Percentiles rank a stretch among this genome's conserved stretches.
phyloP scores from a whole-genome alignment of 768 basidiomycete genomes.

The Flagelloscypha sp. region DNA sequence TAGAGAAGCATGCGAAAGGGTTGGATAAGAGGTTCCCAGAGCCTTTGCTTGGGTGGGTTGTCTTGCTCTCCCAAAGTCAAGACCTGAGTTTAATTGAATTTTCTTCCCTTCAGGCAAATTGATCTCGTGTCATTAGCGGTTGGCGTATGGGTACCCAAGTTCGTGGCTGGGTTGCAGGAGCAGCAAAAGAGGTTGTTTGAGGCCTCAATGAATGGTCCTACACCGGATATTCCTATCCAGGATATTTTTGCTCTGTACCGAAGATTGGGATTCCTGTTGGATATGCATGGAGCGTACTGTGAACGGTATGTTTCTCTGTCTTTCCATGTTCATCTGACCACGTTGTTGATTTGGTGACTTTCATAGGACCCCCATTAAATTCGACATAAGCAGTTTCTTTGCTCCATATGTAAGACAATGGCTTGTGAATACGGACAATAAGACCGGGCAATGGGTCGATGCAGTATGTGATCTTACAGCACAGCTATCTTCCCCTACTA shows the following conservation, averaged over 20 bases:
- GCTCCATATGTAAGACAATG: conserved; percentile 83
- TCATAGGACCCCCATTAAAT: conserved; percentile 45
- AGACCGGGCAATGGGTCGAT: conserved; percentile 92
- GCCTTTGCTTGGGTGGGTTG: conserved; percentile 67
- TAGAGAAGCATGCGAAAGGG: conserved; percentile 78
- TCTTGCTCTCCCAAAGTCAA: no score
- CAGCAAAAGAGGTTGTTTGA: conserved; percentile 71
- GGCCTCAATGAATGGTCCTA: conserved; percentile 79
- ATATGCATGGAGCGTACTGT: conserved; percentile 79
- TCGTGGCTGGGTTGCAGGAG: conserved; percentile 56
- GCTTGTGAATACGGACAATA: conserved; percentile 81
- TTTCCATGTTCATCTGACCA: conserved; percentile 1
- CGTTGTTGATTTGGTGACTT: conserved; percentile 1
- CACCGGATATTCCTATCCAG: conserved; percentile 80
- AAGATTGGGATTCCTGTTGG: conserved; percentile 61
- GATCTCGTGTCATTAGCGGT: conserved; percentile 72
- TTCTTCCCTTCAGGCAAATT: conserved; percentile 37
- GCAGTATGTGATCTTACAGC: conserved; percentile 67
- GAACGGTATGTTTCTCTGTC: conserved; percentile 46
- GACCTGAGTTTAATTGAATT: conserved; percentile 2
- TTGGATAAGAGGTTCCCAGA: conserved; percentile 84
- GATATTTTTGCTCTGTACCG: conserved; percentile 86
- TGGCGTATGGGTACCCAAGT: conserved; percentile 58
- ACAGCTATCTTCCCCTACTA: no score
- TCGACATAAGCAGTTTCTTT: conserved; percentile 73